Base-by-base conservation (phyloP, 169 alveolate genomes). In the Plasmodium chabaudi region DNA sequence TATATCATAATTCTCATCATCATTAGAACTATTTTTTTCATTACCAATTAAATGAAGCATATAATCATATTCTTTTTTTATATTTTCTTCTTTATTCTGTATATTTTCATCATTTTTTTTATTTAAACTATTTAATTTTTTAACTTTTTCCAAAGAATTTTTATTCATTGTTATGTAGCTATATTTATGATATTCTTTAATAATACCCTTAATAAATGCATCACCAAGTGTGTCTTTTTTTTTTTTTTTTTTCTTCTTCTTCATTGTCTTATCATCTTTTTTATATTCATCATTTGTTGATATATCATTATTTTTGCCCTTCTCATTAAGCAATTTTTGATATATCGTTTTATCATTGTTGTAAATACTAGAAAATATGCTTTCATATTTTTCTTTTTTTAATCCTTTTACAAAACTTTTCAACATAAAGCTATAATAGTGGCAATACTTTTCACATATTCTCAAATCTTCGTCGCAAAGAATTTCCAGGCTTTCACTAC, bases 361-460 rank as follows among this genome's bases (percentile, higher is more conserved):
- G 57, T 47, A 75, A 7, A 75, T 27, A 6, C 88, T 47, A n/a
- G 13, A 17, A 25, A 61, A 61, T 2, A 75, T 44, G 4, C 15
- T 42, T 19, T 63, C 69, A 12, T 75, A 55, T 2, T 75, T 39
- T n/a, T 75, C 88, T n/a, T 75, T 42, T n/a, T 64, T 44, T 34
- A 75, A 23, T 34, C 49, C 21, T 19, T 60, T 61, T 1, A 55
- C 73, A 9, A 19, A 9, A 7, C n/a, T 21, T 56, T 75, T 65
- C 15, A 79, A 34, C 17, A 65, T 44, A 13, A 65, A 47, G 72
- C 60, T 79, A 21, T 65, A 60, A 44, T 79, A 67, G 9, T 25
- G 71, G 47, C 89, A 79, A 39, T 79, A 79, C 64, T 65, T 65
- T 42, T 79, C 89, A 34, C 84, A 79, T 47, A 67, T 42, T 39